Evolutionary conservation across 106 monocot species (phyloP).

Genomic region (Dendrobium officinale): DNA sequence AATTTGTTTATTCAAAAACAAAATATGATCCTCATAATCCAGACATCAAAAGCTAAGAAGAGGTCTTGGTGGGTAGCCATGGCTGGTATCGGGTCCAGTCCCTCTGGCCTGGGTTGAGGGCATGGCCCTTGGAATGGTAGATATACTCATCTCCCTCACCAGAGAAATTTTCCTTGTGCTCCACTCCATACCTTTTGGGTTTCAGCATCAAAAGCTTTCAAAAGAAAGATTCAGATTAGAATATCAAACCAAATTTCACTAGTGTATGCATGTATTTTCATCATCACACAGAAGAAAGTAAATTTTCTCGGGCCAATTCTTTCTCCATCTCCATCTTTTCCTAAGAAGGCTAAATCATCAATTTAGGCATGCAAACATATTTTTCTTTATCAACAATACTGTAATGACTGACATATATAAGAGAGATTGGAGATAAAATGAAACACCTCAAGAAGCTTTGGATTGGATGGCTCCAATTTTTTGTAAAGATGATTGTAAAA

Average conservation of each 20-base stretch:
- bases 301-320: background rate
- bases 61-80: slow-evolving; percentile 59
- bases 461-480: too few species aligned
- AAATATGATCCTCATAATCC: background rate
- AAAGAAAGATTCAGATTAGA: background rate
- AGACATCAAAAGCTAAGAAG: background rate
- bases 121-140: slow-evolving; percentile 92
- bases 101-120: slow-evolving; percentile 77
- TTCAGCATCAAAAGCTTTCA: slow-evolving; percentile 80
- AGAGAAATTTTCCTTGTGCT: slow-evolving; percentile 88
- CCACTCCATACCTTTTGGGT: slow-evolving; percentile 72
- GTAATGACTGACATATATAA: too few species aligned
- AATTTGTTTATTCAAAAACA: too few species aligned
- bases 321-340: background rate
- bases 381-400: too few species aligned
- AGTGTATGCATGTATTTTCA: too few species aligned
- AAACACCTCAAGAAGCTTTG: too few species aligned
- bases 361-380: too few species aligned
- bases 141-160: slow-evolving; percentile 84
- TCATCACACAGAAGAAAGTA: background rate
- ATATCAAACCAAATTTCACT: too few species aligned
- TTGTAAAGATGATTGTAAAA: too few species aligned
- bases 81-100: slow-evolving; percentile 90
- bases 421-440: too few species aligned
- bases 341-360: background rate